phyloP scores from a whole-genome alignment of 2,329 filamentous ascomycete species.

The Botrytis deweyae region DNA sequence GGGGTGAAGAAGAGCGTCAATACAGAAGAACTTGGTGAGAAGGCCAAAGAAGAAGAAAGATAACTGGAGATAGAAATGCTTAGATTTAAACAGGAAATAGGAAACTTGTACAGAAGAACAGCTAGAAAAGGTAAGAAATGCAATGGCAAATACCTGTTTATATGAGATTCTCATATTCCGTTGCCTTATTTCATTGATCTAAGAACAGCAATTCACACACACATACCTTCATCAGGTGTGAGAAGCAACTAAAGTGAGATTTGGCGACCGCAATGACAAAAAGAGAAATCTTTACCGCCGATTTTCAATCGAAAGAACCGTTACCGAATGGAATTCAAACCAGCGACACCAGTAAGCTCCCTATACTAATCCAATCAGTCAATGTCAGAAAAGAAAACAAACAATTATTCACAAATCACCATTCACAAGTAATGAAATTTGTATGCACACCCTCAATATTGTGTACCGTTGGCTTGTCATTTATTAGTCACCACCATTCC shows the following conservation, averaged over 20 bases:
- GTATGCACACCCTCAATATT: background rate
- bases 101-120: background rate
- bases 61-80: background rate
- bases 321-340: background rate
- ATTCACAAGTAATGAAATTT: background rate
- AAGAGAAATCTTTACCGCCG: background rate
- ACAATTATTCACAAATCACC: background rate
- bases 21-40: background rate
- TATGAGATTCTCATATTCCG: background rate
- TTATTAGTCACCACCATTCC: background rate
- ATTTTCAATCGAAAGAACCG: background rate
- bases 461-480: background rate
- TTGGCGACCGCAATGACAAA: background rate
- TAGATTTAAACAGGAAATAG: background rate
- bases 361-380: background rate
- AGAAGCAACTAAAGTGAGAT: background rate
- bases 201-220: background rate
- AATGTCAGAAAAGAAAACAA: background rate
- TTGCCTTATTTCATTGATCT: background rate
- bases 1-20: background rate
- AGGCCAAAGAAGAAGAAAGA: background rate
- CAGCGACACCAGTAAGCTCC: background rate
- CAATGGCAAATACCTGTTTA: background rate
- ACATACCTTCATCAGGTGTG: background rate
- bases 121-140: background rate